Evolutionary conservation across 495 filamentous ascomycete genomes (phyloP), one percentile per base, ranked within the genome.

Genomic region (Astrothelium subdiscretum): DNA sequence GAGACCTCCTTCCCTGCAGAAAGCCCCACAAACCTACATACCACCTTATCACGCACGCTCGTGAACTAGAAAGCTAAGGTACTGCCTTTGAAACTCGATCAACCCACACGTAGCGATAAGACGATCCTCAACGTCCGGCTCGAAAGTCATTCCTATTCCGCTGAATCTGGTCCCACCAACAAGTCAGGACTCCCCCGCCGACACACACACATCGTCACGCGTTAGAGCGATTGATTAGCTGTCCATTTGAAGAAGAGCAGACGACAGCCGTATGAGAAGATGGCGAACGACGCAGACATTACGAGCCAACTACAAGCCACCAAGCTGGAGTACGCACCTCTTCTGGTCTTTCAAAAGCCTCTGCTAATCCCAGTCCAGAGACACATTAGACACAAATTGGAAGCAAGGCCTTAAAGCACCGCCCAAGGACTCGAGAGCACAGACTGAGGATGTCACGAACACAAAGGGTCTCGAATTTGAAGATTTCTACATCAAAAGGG

Each of bases 361-460:
- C 61, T 40, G 32, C 38, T 63, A 22, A 58, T 12, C 2, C 29
- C 20, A 31, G 29, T 20, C 31, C 66, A 81, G 83, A 70, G 84
- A 84, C 72, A 70, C 72, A 67, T 69, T 80, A 67, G 82, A 86
- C 29, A 80, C 82, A 29, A 84, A 87, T 70, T 92, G 89, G 87
- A 95, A 90, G 73, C 83, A 85, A 60, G 83, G 80, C 60, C 76
- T 96, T 61, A 90, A 91, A 65, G 72, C 87, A 52, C 89, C 91
- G 20, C 79, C 83, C 42, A 95, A 89, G 75, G 94, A 98, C 75
- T 81, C 82, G 43, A 86, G 94, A 72, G 87, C 87, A 65, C 95
- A 97, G 74, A 98, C 94, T 32, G 95, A 97, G 89, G 94, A 99
- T 85, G 94, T 99, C 44, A 97, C 92, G 51, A 89, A 88, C 61